Base-by-base conservation (phyloP, 2,329 filamentous ascomycete species). In the Dactylellina cionopaga region DNA sequence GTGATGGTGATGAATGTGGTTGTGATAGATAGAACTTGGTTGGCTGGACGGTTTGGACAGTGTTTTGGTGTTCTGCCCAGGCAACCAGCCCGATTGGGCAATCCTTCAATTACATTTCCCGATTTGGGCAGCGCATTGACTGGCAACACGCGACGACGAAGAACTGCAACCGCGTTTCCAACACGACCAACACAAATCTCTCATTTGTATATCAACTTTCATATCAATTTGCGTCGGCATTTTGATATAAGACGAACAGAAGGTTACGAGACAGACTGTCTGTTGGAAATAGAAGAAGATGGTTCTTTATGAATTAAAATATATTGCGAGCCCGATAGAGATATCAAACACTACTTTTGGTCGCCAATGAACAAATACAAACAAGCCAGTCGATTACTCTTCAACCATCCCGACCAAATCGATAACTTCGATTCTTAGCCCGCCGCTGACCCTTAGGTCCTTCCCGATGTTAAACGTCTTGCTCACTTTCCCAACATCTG, bases 1-100 rank as follows among this genome's bases (percentile, higher is more conserved):
- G 63, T 49, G 63, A 51, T 66, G 37, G 11, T 11, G 35, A 37
- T 66, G 63, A 33, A 43, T 35, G 52, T 24, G 33, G 33, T 17
- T 29, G 52, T 22, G 33, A 43, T 39, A 17, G 31, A 47, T 31
- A 41, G 33, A 15, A 22, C 10, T 46, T n/a, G n/a, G n/a, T n/a
- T n/a, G n/a, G n/a, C n/a, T 25, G 22, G 24, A 15, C 13, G 5
- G 60, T 69, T 69, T 59, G 24, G 27, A 27, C 25, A 29, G 41
- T 70, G 65, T 70, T 70, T 70, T 70, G 65, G 47, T 49, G 27
- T 29, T 44, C 27, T 62, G 55, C 25, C 56, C 33, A 7, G 56
- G 65, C 65, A 70, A 70, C 65, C 47, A 46, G 33, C 65, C 65
- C 41, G 49, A 70, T 56, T 47, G 29, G 65, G 65, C 10, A 54